A percentile compares a stretch with the other conserved stretches of the same genome.
phyloP scores from a whole-genome alignment of 192 early-diverging fungal genomes.

The Oehlia diaphana region DNA sequence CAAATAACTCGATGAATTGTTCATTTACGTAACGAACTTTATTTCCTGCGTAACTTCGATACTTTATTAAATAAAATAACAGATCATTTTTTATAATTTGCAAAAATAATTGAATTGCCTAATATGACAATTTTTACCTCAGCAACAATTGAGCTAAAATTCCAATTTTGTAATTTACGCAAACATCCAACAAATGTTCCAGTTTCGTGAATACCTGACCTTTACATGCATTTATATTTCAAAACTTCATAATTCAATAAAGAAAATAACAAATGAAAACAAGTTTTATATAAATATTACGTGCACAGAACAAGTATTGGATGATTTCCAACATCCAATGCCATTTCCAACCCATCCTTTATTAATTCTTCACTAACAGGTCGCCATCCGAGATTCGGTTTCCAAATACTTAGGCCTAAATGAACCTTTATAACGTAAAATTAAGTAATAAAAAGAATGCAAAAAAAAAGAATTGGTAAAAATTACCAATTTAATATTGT shows the following conservation, averaged over 20 bases:
- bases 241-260: neutral
- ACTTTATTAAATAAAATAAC: slow-evolving; percentile 45
- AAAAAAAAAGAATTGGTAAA: neutral
- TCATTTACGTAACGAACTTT: slow-evolving; percentile 86
- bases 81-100: slow-evolving; percentile 1
- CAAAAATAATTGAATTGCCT: neutral
- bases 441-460: neutral
- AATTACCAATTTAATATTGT: slow-evolving; percentile 60
- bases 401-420: slow-evolving; percentile 67
- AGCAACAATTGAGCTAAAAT: slow-evolving; percentile 94
- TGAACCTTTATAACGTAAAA: slow-evolving; percentile 42
- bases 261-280: neutral
- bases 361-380: slow-evolving; percentile 93
- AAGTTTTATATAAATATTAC: slow-evolving; percentile 45
- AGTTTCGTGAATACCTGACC: slow-evolving; percentile 91
- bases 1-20: slow-evolving; percentile 97
- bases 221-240: neutral
- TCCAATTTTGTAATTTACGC: slow-evolving; percentile 92
- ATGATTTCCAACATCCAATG: slow-evolving; percentile 76
- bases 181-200: slow-evolving; percentile 92
- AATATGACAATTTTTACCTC: slow-evolving; percentile 57
- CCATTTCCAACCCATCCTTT: slow-evolving; percentile 90
- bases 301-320: slow-evolving; percentile 92
- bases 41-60: slow-evolving; percentile 88
- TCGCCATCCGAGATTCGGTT: slow-evolving; percentile 77